phyloP scores from a whole-genome alignment of 345 rosid species.

The Cardamine resedifolia region DNA sequence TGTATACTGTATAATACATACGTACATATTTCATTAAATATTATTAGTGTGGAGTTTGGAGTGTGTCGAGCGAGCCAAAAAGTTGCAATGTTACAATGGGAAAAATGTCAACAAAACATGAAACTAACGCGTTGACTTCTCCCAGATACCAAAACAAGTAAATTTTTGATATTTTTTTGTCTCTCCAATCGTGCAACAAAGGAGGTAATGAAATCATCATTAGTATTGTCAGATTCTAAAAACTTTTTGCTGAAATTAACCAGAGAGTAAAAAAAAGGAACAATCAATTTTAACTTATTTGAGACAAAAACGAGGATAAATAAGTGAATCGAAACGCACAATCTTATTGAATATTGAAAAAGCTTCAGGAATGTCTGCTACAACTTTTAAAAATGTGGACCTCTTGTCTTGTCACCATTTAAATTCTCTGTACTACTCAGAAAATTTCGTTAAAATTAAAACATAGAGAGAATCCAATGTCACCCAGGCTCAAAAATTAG shows the following conservation, averaged over 20 bases:
- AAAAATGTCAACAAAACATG: background rate
- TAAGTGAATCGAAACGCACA: slow-evolving; percentile 8
- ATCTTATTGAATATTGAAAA: slow-evolving; percentile 11
- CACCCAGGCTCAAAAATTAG: background rate
- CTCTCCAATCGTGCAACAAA: background rate
- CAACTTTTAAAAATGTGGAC: slow-evolving; percentile 3
- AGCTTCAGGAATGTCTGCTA: slow-evolving; percentile 15
- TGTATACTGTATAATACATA: too few species aligned
- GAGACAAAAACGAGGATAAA: background rate
- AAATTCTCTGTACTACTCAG: background rate
- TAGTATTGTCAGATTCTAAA: slow-evolving; percentile 13
- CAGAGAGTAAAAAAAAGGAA: background rate
- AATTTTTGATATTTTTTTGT: background rate
- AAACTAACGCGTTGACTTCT: slow-evolving; percentile 6
- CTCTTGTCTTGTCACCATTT: slow-evolving; percentile 15
- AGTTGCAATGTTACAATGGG: background rate
- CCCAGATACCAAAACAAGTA: background rate
- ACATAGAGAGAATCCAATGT: slow-evolving; percentile 6
- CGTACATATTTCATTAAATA: background rate
- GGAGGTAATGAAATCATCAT: background rate
- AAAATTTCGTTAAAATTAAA: background rate
- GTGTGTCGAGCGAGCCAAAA: background rate
- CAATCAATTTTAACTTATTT: background rate
- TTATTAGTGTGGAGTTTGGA: background rate
- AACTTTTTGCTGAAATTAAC: background rate